Conservation (phyloP, 331 rosid genomes). For the Quercus tomentella region DNA sequence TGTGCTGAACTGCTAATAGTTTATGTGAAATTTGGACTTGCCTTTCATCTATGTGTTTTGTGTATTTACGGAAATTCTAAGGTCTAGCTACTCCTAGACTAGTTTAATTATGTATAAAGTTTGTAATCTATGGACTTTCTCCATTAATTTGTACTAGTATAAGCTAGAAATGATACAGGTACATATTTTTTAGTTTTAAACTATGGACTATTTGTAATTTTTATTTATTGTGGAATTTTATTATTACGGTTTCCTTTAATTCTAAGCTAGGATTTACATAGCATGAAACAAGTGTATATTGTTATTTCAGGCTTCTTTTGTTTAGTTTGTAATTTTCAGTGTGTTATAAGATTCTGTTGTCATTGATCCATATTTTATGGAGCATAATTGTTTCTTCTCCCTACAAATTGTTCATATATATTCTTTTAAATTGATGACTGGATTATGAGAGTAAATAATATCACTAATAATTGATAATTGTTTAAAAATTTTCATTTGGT, state of each 20-base stretch:
- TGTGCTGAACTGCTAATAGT: too few relatives aligned
- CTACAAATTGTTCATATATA: not conserved
- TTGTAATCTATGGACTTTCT: too few relatives aligned
- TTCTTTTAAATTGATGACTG: not conserved
- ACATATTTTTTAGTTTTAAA: not conserved
- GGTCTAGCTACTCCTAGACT: too few relatives aligned
- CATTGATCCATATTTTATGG: not conserved
- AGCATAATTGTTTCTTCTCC: not conserved
- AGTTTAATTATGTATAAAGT: too few relatives aligned
- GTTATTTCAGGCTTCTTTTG: not conserved
- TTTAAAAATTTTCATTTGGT: too few relatives aligned
- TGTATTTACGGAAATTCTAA: too few relatives aligned
- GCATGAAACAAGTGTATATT: not conserved
- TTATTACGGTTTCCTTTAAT: not conserved
- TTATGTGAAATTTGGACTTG: too few relatives aligned
- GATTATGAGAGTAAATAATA: not conserved
- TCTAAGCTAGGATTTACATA: not conserved
- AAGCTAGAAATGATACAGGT: constrained; percentile 90
- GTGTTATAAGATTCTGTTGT: not conserved
- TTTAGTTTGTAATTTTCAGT: not conserved
- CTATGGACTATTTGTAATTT: not conserved
- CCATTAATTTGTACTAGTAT: too few relatives aligned
- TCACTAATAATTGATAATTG: not conserved
- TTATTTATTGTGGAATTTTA: not conserved
- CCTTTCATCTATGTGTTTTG: too few relatives aligned